Evolutionary conservation across 78 protist genomes (phyloP).

Genomic region (Chrysochromulina tobinii): DNA sequence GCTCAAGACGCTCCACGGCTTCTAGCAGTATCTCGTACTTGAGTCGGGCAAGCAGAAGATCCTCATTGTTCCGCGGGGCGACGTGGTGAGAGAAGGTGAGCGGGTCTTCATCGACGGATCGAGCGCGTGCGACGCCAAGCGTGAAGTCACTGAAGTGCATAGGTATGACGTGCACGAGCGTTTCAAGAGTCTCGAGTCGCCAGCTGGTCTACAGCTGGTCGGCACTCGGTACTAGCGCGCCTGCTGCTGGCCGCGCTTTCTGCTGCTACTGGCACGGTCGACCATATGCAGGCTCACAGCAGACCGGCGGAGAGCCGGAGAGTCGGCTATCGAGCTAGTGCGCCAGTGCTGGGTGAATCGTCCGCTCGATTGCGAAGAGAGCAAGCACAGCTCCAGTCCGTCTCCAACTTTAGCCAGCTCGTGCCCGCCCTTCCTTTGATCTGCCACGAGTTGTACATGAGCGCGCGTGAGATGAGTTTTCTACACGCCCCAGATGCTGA

Average conservation of each 20-base stretch:
- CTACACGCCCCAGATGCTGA: background rate
- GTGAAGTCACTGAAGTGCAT: too few species aligned
- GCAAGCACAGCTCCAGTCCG: background rate
- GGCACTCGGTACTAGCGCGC: background rate
- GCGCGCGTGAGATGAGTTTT: background rate
- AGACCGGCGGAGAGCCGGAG: background rate
- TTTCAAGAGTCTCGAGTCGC: background rate
- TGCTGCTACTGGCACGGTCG: background rate
- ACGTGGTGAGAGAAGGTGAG: background rate
- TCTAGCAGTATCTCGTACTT: background rate
- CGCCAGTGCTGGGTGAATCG: background rate
- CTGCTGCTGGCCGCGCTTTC: constrained; percentile 19
- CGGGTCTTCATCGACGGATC: background rate
- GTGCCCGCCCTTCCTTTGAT: background rate
- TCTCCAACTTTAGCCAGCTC: background rate
- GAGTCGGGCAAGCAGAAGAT: background rate
- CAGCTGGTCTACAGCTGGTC: background rate
- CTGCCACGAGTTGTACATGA: background rate
- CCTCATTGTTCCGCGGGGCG: background rate
- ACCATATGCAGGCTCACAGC: background rate
- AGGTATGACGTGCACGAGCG: constrained; percentile 19
- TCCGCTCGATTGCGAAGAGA: background rate
- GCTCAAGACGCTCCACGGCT: background rate
- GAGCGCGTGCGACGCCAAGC: background rate
- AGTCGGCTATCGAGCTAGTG: background rate